Conservation (phyloP, 345 rosid genomes). For the Murraya paniculata region DNA sequence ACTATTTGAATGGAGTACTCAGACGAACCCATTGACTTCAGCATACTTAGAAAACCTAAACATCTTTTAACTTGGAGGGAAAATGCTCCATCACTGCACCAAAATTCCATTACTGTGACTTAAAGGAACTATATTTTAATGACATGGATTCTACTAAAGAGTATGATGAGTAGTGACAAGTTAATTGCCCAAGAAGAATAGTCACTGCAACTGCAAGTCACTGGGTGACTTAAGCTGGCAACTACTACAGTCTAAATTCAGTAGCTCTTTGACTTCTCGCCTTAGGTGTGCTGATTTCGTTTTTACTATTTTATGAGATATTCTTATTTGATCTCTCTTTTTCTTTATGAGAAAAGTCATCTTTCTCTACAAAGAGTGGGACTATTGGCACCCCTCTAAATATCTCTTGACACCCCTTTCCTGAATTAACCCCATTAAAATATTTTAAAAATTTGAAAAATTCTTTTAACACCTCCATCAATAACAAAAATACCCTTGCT, state of each 20-base stretch:
- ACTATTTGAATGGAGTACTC: background rate
- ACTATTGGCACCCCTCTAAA: no score
- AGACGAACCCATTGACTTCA: background rate
- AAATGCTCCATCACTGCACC: background rate
- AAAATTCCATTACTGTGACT: no score
- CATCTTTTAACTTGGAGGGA: background rate
- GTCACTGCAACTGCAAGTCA: background rate
- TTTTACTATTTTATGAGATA: background rate
- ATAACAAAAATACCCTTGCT: no score
- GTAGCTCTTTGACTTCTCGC: background rate
- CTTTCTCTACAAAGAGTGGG: no score
- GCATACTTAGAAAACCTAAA: background rate
- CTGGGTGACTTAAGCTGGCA: background rate
- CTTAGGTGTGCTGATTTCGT: background rate
- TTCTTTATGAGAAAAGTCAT: background rate
- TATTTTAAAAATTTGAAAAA: no score
- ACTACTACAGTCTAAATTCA: background rate
- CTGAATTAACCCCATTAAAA: no score
- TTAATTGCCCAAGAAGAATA: no score
- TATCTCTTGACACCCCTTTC: no score
- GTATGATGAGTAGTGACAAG: no score
- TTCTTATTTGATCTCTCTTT: background rate
- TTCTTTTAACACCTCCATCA: no score
- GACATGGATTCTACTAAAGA: background rate
- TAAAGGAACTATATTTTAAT: no score